Percentiles rank a stretch among this genome's conserved stretches.
Conservation (phyloP, 1,284 basidiomycete species). For the Neolentinus lepideus region DNA sequence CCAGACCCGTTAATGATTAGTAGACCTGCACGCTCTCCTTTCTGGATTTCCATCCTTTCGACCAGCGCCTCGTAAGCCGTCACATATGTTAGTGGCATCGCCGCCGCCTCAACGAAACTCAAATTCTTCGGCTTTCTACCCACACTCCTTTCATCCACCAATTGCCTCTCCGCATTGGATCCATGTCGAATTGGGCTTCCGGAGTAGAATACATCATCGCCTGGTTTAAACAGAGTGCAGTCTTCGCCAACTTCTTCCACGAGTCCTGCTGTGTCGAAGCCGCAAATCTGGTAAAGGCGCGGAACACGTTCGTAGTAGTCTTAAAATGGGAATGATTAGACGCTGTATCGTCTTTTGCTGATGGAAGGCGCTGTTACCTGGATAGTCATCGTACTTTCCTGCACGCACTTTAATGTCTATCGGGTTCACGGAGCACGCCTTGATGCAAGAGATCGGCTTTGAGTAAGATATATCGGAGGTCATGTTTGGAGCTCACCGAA, state of each 20-base stretch:
- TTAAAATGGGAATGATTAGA: background rate
- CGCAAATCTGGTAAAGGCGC: background rate
- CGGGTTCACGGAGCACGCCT: background rate
- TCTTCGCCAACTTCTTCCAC: background rate
- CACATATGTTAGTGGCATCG: background rate
- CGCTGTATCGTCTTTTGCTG: background rate
- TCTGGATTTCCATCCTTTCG: background rate
- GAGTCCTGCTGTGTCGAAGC: background rate
- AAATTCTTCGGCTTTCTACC: background rate
- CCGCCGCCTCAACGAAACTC: background rate
- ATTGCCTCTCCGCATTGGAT: background rate
- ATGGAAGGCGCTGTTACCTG: background rate
- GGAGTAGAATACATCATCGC: background rate
- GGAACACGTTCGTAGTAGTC: background rate
- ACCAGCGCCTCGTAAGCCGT: background rate
- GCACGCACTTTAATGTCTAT: background rate
- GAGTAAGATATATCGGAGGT: background rate
- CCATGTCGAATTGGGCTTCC: background rate
- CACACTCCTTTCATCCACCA: background rate
- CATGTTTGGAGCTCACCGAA: background rate
- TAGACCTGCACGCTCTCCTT: background rate
- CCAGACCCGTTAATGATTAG: background rate
- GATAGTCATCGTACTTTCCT: background rate
- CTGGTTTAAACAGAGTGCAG: background rate
- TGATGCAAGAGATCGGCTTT: background rate